A percentile compares a stretch with the other conserved stretches of the same genome.
phyloP scores from a whole-genome alignment of 208 protist species.

The Ichthyophonus hoferi region DNA sequence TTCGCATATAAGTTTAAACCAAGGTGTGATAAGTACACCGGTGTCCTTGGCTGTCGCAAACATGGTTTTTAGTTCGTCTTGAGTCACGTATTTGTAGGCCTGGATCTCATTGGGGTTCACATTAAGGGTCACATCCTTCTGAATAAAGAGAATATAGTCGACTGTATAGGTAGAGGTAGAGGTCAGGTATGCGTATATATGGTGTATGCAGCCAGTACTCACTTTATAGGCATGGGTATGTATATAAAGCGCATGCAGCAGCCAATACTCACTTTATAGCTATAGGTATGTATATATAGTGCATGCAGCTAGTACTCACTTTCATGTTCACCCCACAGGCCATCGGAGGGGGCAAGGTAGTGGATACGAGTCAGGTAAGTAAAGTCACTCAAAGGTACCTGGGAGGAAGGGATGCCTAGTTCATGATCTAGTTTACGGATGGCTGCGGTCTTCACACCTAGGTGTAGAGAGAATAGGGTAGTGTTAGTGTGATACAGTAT shows the following conservation, averaged over 20 bases:
- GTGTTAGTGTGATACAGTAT: no score
- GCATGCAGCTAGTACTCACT: constrained; percentile 47
- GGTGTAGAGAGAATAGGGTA: not conserved
- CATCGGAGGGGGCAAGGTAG: constrained; percentile 62
- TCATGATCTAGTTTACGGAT: constrained; percentile 73
- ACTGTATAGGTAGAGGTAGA: constrained; percentile 39
- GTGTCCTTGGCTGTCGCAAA: constrained; percentile 43
- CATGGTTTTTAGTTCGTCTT: constrained; percentile 56
- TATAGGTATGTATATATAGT: not conserved
- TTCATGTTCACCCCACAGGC: constrained; percentile 72
- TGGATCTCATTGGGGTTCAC: constrained; percentile 60
- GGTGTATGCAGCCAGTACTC: not conserved
- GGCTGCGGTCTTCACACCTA: constrained; percentile 63
- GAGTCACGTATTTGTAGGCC: constrained; percentile 52
- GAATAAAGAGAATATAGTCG: constrained; percentile 60
- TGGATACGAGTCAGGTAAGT: constrained; percentile 67
- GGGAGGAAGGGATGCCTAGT: constrained; percentile 63
- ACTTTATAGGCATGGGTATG: not conserved
- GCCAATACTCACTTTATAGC: not conserved
- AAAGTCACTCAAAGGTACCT: constrained; percentile 55
- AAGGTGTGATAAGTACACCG: constrained; percentile 58
- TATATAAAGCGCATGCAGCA: no score
- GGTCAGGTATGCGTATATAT: constrained; percentile 2
- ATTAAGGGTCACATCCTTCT: constrained; percentile 31
- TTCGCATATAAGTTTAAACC: constrained; percentile 63